Base-by-base conservation (phyloP, 108 stramenopile genomes). In the Nitzschia sp. region DNA sequence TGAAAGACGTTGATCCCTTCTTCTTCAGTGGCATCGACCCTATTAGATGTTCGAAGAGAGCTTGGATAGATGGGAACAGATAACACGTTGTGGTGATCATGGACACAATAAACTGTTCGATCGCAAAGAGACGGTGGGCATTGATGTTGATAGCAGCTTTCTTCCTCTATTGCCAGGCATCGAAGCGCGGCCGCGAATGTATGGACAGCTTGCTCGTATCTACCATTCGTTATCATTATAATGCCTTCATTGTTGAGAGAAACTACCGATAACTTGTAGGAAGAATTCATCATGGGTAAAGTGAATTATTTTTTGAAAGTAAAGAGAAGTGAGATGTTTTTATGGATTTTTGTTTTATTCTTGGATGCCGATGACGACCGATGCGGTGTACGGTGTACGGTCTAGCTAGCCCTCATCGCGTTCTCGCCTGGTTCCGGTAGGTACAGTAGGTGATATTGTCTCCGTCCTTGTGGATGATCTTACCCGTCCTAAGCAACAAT, bases 171-270 rank as follows among this genome's bases (percentile, higher is more conserved):
- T 21, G 48, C 21, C 48, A 22, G 8, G 48, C 48, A 21, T 8
- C 48, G 5, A n/a, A 50, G 48, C 17, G 48, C 48, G 5, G 48
- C 13, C 16, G 13, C 4, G 21, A 50, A 50, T 4, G 19, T 50
- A n/a, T 50, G 19, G 19, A 21, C 9, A 22, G 48, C 48, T 21
- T 50, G 48, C 5, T 16, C 13, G 19, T 21, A 21, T 4, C 21
- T 41, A 21, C 17, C 48, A 21, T 50, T n/a, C 48, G 19, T 21
- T 11, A 50, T 50, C 48, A 50, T 50, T 16, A 4, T 21, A 16
- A 50, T n/a, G 13, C 48, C 48, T 50, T 50, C 48, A 50, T 50
- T 50, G 48, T 50, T 50, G 13, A 50, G 19, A 50, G 48, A 19
- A 19, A 50, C 19, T 21, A 50, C 4, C 17, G 48, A 50, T 50